Conservation (phyloP, 2,329 filamentous ascomycete genomes). For the Diaporthe sp. region DNA sequence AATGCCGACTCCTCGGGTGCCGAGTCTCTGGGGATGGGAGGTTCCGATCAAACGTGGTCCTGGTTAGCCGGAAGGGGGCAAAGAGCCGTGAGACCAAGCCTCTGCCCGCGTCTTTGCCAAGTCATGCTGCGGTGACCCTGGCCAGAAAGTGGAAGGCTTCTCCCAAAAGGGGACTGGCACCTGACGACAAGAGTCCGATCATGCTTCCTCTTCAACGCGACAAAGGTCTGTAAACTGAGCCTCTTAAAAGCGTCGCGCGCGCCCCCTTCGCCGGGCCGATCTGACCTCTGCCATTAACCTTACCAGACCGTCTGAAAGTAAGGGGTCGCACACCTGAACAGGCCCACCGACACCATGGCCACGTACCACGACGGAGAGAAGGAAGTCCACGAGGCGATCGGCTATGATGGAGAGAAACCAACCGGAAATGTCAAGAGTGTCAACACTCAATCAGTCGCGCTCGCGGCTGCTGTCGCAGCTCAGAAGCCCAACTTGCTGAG, state of each 20-base stretch:
- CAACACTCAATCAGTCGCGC: slow-evolving; percentile 53
- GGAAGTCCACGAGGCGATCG: slow-evolving; percentile 35
- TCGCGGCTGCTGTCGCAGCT: slow-evolving; percentile 51
- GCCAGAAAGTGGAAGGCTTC: slow-evolving; percentile 16
- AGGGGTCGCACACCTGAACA: neutral
- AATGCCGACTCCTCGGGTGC: neutral
- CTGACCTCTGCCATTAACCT: slow-evolving; percentile 1
- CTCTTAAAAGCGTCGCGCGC: slow-evolving; percentile 4
- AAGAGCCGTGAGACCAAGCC: slow-evolving; percentile 24
- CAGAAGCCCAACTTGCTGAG: slow-evolving; percentile 53
- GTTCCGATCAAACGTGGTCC: slow-evolving; percentile 3
- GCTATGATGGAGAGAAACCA: slow-evolving; percentile 43
- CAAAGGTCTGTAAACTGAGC: neutral
- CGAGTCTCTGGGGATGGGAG: slow-evolving; percentile 1
- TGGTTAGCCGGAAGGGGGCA: slow-evolving; percentile 16
- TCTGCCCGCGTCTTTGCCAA: slow-evolving; percentile 30
- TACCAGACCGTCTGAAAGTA: neutral
- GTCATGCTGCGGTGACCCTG: slow-evolving; percentile 19
- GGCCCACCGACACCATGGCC: slow-evolving; percentile 25
- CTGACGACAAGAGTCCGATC: neutral
- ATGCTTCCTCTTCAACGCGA: neutral
- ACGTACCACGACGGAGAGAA: slow-evolving; percentile 4
- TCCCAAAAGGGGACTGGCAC: slow-evolving; percentile 16
- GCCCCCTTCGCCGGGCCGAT: neutral
- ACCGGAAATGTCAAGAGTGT: slow-evolving; percentile 50